phyloP scores from a whole-genome alignment of 257 asterid species.

The Solanum medicagineum region DNA sequence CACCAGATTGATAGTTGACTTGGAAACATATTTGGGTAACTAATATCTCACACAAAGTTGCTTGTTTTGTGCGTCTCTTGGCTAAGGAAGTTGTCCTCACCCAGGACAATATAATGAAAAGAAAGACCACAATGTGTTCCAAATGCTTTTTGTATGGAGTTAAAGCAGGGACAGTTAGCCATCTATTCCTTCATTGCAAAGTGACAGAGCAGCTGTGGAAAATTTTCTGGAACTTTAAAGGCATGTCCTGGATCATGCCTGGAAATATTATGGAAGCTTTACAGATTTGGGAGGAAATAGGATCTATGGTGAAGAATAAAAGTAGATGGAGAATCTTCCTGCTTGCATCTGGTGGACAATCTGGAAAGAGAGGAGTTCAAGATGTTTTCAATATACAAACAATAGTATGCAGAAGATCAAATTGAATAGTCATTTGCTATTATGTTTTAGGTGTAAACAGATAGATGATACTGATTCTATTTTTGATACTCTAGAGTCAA shows the following conservation, averaged over 20 bases:
- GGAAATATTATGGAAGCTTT: neutral
- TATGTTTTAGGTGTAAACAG: neutral
- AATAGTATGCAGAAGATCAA: neutral
- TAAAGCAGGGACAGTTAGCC: neutral
- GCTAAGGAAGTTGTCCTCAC: neutral
- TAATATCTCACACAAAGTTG: neutral
- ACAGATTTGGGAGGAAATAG: neutral
- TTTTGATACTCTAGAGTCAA: too few relatives aligned
- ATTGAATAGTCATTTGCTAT: neutral
- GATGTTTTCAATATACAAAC: neutral
- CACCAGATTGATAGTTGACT: neutral
- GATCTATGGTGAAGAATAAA: neutral
- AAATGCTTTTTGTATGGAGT: neutral
- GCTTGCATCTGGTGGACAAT: neutral
- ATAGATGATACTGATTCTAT: too few relatives aligned
- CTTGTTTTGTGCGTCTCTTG: neutral
- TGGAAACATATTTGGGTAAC: too few relatives aligned
- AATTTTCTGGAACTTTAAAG: neutral
- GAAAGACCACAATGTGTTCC: neutral
- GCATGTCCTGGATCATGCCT: neutral
- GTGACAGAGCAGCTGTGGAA: neutral
- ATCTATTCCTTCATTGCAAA: neutral
- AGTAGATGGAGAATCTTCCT: neutral
- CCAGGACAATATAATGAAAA: neutral
- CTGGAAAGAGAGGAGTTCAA: neutral